Evolutionary conservation across 2,329 filamentous ascomycete species (phyloP).

Genomic region (Scytalidium lignicola): DNA sequence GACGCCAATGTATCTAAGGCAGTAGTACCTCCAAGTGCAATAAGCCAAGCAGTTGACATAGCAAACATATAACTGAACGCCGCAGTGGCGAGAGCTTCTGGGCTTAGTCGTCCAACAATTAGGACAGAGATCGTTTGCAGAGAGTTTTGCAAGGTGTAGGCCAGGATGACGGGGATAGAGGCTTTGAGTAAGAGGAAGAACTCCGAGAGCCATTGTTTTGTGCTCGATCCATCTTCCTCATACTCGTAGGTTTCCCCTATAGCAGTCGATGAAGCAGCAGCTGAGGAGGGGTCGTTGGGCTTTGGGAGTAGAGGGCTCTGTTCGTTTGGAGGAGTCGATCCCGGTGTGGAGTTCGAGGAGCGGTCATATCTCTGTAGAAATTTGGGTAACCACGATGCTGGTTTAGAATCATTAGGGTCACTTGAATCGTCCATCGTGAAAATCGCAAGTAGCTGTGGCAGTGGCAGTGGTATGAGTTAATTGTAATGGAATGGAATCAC

Average conservation of each 20-base stretch:
- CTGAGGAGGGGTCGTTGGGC: conserved; percentile 7
- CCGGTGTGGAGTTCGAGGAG: conserved; percentile 8
- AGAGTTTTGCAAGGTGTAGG: conserved; percentile 81
- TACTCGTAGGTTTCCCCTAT: conserved; percentile 21
- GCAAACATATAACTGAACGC: conserved; percentile 94
- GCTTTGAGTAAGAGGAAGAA: conserved; percentile 63
- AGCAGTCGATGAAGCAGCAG: conserved; percentile 4
- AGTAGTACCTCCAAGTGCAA: conserved; percentile 79
- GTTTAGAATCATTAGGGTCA: conserved; percentile 16
- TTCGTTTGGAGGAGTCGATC: conserved; percentile 23
- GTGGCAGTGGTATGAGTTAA: background rate
- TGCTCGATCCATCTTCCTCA: conserved; percentile 13
- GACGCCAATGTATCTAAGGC: conserved; percentile 82
- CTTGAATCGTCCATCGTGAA: conserved; percentile 13
- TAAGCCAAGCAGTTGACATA: conserved; percentile 82
- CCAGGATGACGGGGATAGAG: conserved; percentile 73
- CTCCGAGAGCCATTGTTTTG: conserved; percentile 44
- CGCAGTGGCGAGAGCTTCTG: conserved; percentile 73
- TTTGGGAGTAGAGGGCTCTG: conserved; percentile 22
- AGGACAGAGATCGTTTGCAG: conserved; percentile 78
- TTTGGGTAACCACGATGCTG: conserved; percentile 19
- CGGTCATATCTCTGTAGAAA: conserved; percentile 13
- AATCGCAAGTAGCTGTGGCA: background rate
- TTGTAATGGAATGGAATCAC: conserved; percentile 2
- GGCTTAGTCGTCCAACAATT: conserved; percentile 72